Evolutionary conservation across 306 rosid species (phyloP), one percentile per base, ranked within the genome.

Genomic region (Prunus campanulata): DNA sequence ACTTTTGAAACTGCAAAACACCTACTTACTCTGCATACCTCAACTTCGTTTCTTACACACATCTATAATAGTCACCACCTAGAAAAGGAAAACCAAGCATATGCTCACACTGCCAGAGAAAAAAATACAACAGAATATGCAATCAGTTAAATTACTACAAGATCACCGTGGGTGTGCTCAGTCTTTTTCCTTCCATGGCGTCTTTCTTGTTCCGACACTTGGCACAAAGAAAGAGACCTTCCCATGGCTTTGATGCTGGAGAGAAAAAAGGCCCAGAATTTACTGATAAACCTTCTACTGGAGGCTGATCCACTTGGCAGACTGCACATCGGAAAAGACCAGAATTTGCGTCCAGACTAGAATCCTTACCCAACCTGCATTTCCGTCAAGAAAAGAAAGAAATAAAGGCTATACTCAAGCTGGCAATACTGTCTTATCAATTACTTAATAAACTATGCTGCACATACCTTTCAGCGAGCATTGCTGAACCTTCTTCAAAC

Each of bases 401-500:
- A 50, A 52, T 83, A 50, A 70, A 78, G 68, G 67, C 29, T 51
- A 6, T 35, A 55, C 52, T 42, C 72, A 4, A 72, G 48, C 68
- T 30, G n/a, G 68, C 8, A 63, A 30, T 13, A 25, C 19, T 25
- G 46, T 5, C 18, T 59, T 59, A 24, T 24, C 27, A 59, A 16
- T 57, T 59, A 44, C 12, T 49, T 59, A n/a, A 14, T 6, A 39
- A 20, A 39, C 22, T 20, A 14, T 52, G n/a, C 49, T 56, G 20
- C 55, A 29, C 56, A 8, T 79, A 95, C 99, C 99, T 92, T 83
- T 95, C 99, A 66, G 89, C 86, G 68, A 95, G 99, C 93, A 95
- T 89, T 74, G 99, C 99, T 79, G 99, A 95, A 66, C 98, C 99
- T 81, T 95, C 99, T 92, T 95, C 99, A 83, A 95, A 95, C 79